A percentile compares a stretch with the other conserved stretches of the same genome.
These are phyloP conservation scores for Musa acuminata DNA, from an alignment of 176 grass and related monocot genomes.

Conservation along the genomic window DNA sequence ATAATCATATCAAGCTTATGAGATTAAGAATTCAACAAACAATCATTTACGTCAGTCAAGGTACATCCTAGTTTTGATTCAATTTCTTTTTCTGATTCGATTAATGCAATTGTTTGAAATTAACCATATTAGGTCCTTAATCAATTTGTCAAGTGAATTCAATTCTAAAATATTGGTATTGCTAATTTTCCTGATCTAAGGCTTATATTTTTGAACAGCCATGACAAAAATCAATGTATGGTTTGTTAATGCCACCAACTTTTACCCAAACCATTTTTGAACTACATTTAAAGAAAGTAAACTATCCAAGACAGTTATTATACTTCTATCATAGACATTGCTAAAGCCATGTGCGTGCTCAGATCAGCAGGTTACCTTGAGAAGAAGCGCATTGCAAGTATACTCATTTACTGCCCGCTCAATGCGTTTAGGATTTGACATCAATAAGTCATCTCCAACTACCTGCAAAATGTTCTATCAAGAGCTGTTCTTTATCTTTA, in stretches of 20 bases:
- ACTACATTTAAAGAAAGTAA: not conserved
- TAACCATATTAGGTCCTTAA: not conserved
- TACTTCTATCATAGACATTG: not conserved
- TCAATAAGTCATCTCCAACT: conserved; percentile 85
- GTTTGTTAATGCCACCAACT: not conserved
- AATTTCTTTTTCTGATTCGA: not conserved
- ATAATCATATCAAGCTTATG: not conserved
- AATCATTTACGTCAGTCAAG: not conserved
- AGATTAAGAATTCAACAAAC: conserved; percentile 5
- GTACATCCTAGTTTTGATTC: not conserved
- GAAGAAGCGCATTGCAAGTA: conserved; percentile 91
- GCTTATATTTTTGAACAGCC: not conserved
- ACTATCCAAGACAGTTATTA: not conserved
- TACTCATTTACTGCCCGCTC: conserved; percentile 82
- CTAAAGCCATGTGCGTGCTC: not conserved
- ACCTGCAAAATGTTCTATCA: conserved; percentile 42
- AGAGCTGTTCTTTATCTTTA: conserved; percentile 17
- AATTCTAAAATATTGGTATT: not conserved
- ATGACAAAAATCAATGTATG: not conserved
- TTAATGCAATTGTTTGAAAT: not conserved
- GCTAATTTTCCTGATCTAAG: not conserved
- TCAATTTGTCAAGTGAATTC: not conserved
- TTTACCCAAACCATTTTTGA: not conserved
- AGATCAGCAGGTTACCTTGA: conserved; percentile 43
- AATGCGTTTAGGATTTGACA: conserved; percentile 83